These are phyloP conservation scores for Biscogniauxia sp. DNA, from an alignment of 2,329 filamentous ascomycete genomes.

Conservation along the genomic window DNA sequence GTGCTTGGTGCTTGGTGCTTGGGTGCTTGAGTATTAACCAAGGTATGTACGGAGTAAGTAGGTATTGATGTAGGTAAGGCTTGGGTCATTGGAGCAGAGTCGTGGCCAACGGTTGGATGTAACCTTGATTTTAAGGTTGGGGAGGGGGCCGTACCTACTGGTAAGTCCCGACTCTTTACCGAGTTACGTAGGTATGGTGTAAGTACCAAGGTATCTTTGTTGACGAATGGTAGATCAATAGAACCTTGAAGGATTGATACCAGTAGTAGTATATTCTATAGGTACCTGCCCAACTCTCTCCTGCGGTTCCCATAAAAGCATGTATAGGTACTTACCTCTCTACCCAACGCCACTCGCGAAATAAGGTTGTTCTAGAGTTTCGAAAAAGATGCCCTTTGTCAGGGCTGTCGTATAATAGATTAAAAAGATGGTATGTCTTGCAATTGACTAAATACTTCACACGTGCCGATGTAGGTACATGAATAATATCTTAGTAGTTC, in stretches of 20 bases:
- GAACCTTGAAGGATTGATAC: too few relatives aligned
- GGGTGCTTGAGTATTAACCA: too few relatives aligned
- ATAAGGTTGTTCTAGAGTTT: background rate
- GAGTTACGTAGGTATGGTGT: too few relatives aligned
- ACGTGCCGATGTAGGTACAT: too few relatives aligned
- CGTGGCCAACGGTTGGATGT: background rate
- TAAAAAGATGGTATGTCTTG: background rate
- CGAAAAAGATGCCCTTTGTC: background rate
- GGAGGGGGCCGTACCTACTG: background rate
- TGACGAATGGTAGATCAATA: too few relatives aligned
- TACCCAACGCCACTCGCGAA: background rate
- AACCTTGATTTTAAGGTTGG: constrained; percentile 1
- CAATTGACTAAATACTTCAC: too few relatives aligned
- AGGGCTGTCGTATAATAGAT: background rate
- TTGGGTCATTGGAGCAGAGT: background rate
- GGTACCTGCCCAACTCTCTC: background rate
- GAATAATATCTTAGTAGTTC: background rate
- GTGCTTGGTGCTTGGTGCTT: too few relatives aligned
- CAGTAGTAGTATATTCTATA: too few relatives aligned
- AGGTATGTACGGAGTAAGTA: too few relatives aligned
- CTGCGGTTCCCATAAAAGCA: too few relatives aligned
- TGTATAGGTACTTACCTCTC: background rate
- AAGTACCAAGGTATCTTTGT: too few relatives aligned
- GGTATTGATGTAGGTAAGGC: background rate
- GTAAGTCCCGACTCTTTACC: background rate